Evolutionary conservation across 139 green algal genomes (phyloP).

Genomic region (Tetradesmus lagerheimii): DNA sequence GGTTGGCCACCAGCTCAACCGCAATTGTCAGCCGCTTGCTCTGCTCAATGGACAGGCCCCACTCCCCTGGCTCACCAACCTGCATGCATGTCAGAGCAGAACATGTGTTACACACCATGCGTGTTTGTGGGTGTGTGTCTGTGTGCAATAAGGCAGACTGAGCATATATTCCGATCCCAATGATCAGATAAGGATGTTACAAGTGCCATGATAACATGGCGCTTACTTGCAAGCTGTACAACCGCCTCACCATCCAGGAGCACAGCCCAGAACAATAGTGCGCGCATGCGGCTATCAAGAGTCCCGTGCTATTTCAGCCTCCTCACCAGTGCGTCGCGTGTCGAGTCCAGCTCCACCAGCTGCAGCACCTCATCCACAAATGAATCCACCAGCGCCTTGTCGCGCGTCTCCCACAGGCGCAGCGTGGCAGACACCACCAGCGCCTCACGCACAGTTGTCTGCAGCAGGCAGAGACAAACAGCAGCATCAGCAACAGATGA

Average conservation of each 20-base stretch:
- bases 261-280: too few relatives aligned
- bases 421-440: constrained; percentile 75
- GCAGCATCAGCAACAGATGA: neutral
- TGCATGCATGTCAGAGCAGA: neutral
- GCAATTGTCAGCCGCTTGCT: constrained; percentile 94
- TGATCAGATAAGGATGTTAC: too few relatives aligned
- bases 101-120: too few relatives aligned
- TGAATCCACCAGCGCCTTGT: constrained; percentile 22
- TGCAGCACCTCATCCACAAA: constrained; percentile 81
- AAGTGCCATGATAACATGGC: too few relatives aligned
- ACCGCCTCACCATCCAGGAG: too few relatives aligned
- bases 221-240: too few relatives aligned
- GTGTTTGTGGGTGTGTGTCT: too few relatives aligned
- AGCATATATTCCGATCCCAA: too few relatives aligned
- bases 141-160: too few relatives aligned
- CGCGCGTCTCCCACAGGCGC: constrained; percentile 56
- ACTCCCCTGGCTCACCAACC: constrained; percentile 45
- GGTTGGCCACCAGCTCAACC: constrained; percentile 92
- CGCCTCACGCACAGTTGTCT: constrained; percentile 76
- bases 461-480: neutral
- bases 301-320: too few relatives aligned
- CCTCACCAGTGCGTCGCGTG: constrained; percentile 67
- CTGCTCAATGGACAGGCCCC: constrained; percentile 85
- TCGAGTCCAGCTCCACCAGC: constrained; percentile 78
- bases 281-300: too few relatives aligned